These are phyloP conservation scores for Gracilaria caudata DNA, from an alignment of 23 red algal species.

Conservation along the genomic window DNA sequence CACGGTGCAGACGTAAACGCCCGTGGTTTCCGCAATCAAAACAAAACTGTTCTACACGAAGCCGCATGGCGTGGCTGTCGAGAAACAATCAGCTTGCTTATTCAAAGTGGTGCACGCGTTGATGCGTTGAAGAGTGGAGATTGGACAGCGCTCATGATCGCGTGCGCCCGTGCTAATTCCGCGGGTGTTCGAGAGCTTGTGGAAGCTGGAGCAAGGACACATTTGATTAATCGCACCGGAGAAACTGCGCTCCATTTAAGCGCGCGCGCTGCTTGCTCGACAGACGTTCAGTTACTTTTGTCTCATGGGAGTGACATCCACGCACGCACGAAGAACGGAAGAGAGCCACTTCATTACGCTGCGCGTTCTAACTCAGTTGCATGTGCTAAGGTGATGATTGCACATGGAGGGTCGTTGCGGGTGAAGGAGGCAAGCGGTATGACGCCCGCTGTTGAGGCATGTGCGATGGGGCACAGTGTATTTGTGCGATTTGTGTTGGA, in stretches of 20 bases:
- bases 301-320: background rate
- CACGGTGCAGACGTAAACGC: slow-evolving; percentile 20
- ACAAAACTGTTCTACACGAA: slow-evolving; percentile 46
- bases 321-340: slow-evolving; percentile 8
- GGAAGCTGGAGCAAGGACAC: slow-evolving; percentile 5
- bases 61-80: slow-evolving; percentile 31
- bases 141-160: slow-evolving; percentile 67
- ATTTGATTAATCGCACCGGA: slow-evolving; percentile 22
- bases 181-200: slow-evolving; percentile 14
- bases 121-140: slow-evolving; percentile 60
- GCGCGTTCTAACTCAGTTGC: slow-evolving; percentile 20
- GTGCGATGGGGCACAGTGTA: slow-evolving; percentile 1
- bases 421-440: slow-evolving; percentile 16
- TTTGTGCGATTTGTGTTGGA: background rate
- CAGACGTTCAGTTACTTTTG: background rate
- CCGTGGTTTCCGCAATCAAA: slow-evolving; percentile 34
- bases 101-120: slow-evolving; percentile 37
- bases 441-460: slow-evolving; percentile 20
- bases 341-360: slow-evolving; percentile 41
- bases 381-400: background rate
- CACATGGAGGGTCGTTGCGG: background rate
- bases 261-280: background rate
- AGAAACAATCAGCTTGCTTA: background rate
- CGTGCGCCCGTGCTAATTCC: background rate
- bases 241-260: slow-evolving; percentile 47